Evolutionary conservation across 1,139 yeast genomes (phyloP).

Genomic region (Blastobotrys capitulatus): DNA sequence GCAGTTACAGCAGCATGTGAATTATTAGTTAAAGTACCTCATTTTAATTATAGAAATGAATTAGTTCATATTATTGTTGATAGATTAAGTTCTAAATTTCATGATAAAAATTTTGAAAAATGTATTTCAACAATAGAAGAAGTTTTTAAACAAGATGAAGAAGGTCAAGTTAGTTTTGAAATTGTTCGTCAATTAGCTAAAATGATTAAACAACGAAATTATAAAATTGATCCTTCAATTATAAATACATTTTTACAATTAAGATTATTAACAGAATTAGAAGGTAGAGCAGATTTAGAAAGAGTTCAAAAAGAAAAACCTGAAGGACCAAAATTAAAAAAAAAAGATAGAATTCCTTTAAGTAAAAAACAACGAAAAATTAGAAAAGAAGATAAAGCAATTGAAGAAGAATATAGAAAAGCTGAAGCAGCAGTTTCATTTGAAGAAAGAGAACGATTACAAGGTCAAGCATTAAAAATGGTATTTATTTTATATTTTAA

Average conservation of each 20-base stretch:
- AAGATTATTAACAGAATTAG: conserved; percentile 69
- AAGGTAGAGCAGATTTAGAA: conserved; percentile 51
- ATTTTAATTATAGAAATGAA: conserved; percentile 76
- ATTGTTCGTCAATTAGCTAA: conserved; percentile 61
- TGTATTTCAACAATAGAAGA: conserved; percentile 63
- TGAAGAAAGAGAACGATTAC: conserved; percentile 79
- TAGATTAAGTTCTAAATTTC: conserved; percentile 27
- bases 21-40: conserved; percentile 59
- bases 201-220: conserved; percentile 67
- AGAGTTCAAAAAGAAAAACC: conserved; percentile 43
- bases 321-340: conserved; percentile 51
- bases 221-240: conserved; percentile 78
- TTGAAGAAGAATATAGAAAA: conserved; percentile 80
- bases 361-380: conserved; percentile 84
- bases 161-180: conserved; percentile 79
- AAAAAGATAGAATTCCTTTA: conserved; percentile 83
- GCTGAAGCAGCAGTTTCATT: conserved; percentile 86
- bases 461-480: conserved; percentile 74
- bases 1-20: conserved; percentile 79
- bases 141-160: conserved; percentile 60
- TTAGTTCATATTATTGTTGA: conserved; percentile 62
- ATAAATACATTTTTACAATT: conserved; percentile 68
- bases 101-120: conserved; percentile 45
- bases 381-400: conserved; percentile 77
- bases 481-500: conserved; percentile 71